phyloP scores from a whole-genome alignment of 2,329 filamentous ascomycete species.

The Cladophialophora exuberans region DNA sequence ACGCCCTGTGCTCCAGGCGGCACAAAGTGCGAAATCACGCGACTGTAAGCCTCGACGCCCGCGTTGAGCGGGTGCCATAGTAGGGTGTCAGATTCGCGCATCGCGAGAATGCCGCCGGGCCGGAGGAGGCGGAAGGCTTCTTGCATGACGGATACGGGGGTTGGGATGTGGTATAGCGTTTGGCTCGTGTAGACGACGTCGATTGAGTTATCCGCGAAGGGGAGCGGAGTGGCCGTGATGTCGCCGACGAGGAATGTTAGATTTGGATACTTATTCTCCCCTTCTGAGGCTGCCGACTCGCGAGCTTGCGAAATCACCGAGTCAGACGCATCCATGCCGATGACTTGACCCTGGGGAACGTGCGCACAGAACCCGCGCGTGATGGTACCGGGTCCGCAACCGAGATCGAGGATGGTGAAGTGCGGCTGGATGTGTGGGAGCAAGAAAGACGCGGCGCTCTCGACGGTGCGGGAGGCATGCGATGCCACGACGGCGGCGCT shows the following conservation, averaged over 20 bases:
- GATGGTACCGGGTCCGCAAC: conserved; percentile 48
- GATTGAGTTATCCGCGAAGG: conserved; percentile 52
- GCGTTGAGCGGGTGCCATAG: conserved; percentile 34
- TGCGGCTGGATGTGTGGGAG: conserved; percentile 40
- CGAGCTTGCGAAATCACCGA: conserved; percentile 38
- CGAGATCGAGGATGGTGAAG: conserved; percentile 45
- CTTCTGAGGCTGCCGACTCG: conserved; percentile 32
- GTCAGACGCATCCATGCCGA: conserved; percentile 39
- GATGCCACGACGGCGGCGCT: conserved; percentile 25
- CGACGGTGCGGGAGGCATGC: conserved; percentile 34
- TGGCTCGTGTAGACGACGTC: conserved; percentile 64
- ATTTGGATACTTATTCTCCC: conserved; percentile 37
- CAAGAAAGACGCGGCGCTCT: conserved; percentile 43
- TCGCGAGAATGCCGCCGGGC: conserved; percentile 55
- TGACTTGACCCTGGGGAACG: conserved; percentile 42
- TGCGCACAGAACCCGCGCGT: conserved; percentile 43
- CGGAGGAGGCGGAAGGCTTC: conserved; percentile 60
- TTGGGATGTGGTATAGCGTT: conserved; percentile 58
- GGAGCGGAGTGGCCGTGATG: conserved; percentile 44
- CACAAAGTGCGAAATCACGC: conserved; percentile 29
- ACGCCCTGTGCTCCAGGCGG: conserved; percentile 35
- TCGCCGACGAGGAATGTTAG: conserved; percentile 41
- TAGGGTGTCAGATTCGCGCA: conserved; percentile 41
- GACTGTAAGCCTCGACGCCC: conserved; percentile 29
- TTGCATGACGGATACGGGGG: conserved; percentile 52